Evolutionary conservation across 2,329 filamentous ascomycete genomes (phyloP).

Genomic region (Clarireedia paspali): DNA sequence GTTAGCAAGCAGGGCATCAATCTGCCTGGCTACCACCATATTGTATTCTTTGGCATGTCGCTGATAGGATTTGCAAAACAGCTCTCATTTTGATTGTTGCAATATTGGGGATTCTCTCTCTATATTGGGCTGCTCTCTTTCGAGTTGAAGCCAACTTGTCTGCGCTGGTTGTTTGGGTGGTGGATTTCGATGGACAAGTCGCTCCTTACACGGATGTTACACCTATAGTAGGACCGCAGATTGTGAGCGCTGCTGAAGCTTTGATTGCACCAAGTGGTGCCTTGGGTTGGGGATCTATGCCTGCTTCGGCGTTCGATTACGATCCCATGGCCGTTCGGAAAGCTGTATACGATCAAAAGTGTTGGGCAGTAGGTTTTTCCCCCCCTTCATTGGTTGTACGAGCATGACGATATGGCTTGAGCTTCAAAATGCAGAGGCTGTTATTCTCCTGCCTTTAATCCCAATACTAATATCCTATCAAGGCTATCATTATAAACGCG

Average conservation of each 20-base stretch:
- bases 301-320: background rate
- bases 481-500: conserved; percentile 52
- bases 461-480: conserved; percentile 21
- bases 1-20: background rate
- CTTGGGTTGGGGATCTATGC: conserved; percentile 1
- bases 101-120: conserved; percentile 38
- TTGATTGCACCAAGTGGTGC: conserved; percentile 25
- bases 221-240: conserved; percentile 48
- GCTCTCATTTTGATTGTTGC: background rate
- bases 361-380: conserved; percentile 1
- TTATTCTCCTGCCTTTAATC: too few relatives aligned
- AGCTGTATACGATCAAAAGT: background rate
- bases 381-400: background rate
- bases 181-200: conserved; percentile 52
- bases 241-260: conserved; percentile 39
- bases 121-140: conserved; percentile 55
- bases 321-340: background rate
- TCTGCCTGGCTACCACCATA: conserved; percentile 32
- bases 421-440: too few relatives aligned
- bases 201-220: conserved; percentile 41
- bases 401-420: background rate
- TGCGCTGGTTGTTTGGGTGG: conserved; percentile 46
- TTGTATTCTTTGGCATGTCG: background rate
- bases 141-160: conserved; percentile 40
- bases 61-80: background rate